Evolutionary conservation across 148 eudicot species (phyloP).

Genomic region (Euryodendron excelsum): DNA sequence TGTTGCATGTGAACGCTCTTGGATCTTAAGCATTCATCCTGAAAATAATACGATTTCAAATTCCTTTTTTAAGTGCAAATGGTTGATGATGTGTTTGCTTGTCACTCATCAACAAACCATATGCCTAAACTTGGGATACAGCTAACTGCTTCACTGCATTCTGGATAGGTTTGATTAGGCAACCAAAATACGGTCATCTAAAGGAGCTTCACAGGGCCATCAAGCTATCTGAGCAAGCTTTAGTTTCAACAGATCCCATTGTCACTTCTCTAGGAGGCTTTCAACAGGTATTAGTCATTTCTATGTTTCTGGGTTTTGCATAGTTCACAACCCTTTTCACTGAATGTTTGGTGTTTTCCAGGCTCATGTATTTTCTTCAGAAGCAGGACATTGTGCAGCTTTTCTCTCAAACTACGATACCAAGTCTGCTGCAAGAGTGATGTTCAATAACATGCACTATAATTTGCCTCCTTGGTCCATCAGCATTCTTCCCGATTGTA

Average conservation of each 20-base stretch:
- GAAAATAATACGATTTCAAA: neutral
- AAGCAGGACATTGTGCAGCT: conserved; percentile 76
- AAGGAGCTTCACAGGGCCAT: conserved; percentile 78
- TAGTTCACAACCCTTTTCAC: neutral
- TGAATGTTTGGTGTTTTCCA: conserved; percentile 24
- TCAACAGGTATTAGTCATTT: conserved; percentile 57
- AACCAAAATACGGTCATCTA: conserved; percentile 82
- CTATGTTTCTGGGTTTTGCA: neutral
- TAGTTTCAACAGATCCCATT: conserved; percentile 70
- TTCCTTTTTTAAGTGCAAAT: neutral
- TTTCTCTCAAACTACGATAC: conserved; percentile 78
- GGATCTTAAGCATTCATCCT: neutral
- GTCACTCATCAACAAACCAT: neutral
- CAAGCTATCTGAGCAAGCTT: conserved; percentile 69
- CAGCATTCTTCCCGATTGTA: conserved; percentile 96
- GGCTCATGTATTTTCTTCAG: conserved; percentile 83
- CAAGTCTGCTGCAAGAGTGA: conserved; percentile 53
- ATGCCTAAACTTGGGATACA: conserved; percentile 1
- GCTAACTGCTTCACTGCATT: conserved; percentile 14
- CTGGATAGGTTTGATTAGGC: conserved; percentile 64
- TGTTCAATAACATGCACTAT: conserved; percentile 81
- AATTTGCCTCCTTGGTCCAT: conserved; percentile 97
- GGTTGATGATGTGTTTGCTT: neutral
- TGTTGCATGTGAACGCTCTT: neutral
- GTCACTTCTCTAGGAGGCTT: conserved; percentile 65